Base-by-base conservation (phyloP, 2,329 filamentous ascomycete genomes). In the Aspergillus spinulosporus region DNA sequence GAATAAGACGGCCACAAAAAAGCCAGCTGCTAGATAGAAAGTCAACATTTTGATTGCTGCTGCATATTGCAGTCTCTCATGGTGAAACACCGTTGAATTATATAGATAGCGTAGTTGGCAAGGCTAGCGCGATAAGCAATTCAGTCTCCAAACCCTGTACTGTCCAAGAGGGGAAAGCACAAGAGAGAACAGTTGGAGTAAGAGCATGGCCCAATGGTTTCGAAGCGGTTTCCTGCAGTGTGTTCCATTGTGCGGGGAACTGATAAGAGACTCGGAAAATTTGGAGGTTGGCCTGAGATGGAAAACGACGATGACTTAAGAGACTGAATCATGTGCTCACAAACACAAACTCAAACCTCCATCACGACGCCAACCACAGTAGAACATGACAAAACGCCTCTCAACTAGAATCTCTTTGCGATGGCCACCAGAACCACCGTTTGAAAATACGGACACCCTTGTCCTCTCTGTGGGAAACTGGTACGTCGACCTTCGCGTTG, bases 401-500 rank as follows among this genome's bases (percentile, higher is more conserved):
- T 77, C 75, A 8, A 77, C 73, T 6, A 71, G 76, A 21, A 68
- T 78, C 40, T 76, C 74, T 26, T 64, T 78, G 28, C 73, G 74
- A 61, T 78, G 76, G 76, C 67, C 72, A 1, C 74, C 74, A 6
- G 74, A 73, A 12, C 62, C 71, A 0, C 61, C 74, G 1, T 72
- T 69, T 29, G 76, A 78, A 57, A 74, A 70, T 36, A 78, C 76
- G 9, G 74, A 78, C 50, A 78, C 76, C 5, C 64, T 76, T 4
- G 74, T 77, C 49, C 69, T 78, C 59, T 74, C 73, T 7, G 72
- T 78, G 0, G 71, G 70, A 7, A 71, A 69, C 46, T 78, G 74
- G 68, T 78, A 75, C 52, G 68, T 78, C 3, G 76, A 78, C 61
- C 63, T 78, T 1, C 72, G 76, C 9, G 69, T 78, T 12, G 68